Evolutionary conservation across 2,329 filamentous ascomycete genomes (phyloP), one percentile per base, ranked within the genome.

Genomic region (Fusarium robinianum): DNA sequence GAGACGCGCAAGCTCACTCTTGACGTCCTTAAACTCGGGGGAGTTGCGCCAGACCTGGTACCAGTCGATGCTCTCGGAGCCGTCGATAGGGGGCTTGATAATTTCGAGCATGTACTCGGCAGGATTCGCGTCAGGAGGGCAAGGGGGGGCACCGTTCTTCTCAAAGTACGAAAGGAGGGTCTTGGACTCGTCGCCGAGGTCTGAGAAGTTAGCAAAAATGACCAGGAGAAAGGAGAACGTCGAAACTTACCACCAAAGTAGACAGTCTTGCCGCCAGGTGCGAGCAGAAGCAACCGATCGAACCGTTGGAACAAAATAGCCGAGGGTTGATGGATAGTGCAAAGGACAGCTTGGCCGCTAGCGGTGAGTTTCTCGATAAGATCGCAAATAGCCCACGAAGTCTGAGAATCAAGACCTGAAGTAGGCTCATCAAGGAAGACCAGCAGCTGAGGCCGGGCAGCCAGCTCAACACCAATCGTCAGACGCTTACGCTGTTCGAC

Each of bases 381-480:
- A 62, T 82, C 79, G 21, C 83, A 79, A 60, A 90, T 89, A 35
- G 84, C 83, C 84, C 84, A 90, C 0, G 85, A 85, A 1, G 85
- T 88, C 61, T 89, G 85, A 56, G 78, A 83, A 64, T 90, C 86
- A 8, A 90, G 75, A 61, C 87, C 87, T 6, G 85, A 88, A 3
- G 86, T 90, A 3, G 87, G 87, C 59, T 90, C 87, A 57, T 90
- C 87, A 10, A 90, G 74, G 72, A 90, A 90, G 11, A 90, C 76
- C 34, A 90, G 75, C 3, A 90, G 70, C 26, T 84, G 77, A 1
- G 87, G 87, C 60, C 85, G 86, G 1, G 86, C 86, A 11, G 84
- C 86, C 4, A 90, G 72, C 62, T 90, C 87, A 3, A 90, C 85
- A 58, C 84, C 87, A 45, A 90, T 90, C 0, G 86, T 90, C 9